Evolutionary conservation across 2,329 filamentous ascomycete species (phyloP), one percentile per base, ranked within the genome.

Genomic region (Elsinoe fawcettii): DNA sequence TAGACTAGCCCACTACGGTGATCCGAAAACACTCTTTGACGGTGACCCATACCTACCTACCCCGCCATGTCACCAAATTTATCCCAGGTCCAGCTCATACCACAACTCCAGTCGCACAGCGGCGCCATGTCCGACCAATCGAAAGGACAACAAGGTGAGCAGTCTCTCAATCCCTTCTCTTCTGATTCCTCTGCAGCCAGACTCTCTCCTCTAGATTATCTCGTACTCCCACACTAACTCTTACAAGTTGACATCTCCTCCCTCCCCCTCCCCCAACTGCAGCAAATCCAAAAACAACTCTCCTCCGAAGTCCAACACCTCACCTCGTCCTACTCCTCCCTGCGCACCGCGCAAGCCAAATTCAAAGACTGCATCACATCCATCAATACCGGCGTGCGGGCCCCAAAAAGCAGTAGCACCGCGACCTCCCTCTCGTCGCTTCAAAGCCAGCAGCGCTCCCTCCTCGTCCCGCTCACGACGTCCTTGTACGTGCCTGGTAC

Each of bases 301-400:
- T 92, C 96, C 71, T 86, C 93, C 67, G 93, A 99, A 74, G 86
- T 99, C 63, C 90, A 96, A 70, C 92, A 97, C 76, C 83, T 99
- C 63, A 95, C 90, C 1, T 82, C 78, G 58, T 97, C 93, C 8
- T 96, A 95, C 75, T 80, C 87, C 53, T 93, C 95, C 70, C 83
- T 99, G 1, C 88, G 91, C 62, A 85, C 86, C 55, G 93, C 93
- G 2, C 93, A 97, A 71, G 80, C 83, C 56, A 96, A 95, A 71
- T 99, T 99, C 76, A 82, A 83, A 57, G 92, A 97, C 68, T 99
- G 93, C 67, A 80, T 96, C 34, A 80, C 81, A 53, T 90, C 87
- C 55, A 88, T 99, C 61, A 76, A 81, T 18, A 62, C 65, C 43
- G 69, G 69, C 39, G 65, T 71, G 5, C 43, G 54, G 16, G 8